Base-by-base conservation (phyloP, 2,329 filamentous ascomycete genomes). In the Madurella fahalii region DNA sequence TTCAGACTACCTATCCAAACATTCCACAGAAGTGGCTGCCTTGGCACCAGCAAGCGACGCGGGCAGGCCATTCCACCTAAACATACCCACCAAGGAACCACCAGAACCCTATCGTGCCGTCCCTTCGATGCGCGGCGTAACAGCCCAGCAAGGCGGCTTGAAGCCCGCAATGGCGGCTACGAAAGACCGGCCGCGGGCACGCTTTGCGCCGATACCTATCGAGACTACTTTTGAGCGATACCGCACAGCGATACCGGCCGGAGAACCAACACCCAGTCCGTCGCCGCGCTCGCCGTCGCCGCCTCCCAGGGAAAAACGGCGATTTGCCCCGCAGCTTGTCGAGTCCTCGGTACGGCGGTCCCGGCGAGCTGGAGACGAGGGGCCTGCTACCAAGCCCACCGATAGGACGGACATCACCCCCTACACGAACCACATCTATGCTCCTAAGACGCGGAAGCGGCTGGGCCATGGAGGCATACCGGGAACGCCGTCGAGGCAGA, bases 311-410 rank as follows among this genome's bases (percentile, higher is more conserved):
- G 65, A 67, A 40, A 72, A 71, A 63, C 76, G 78, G 59, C 73
- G 74, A 56, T 95, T 95, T 68, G 80, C 85, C 31, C 90, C 90
- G 12, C 86, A 93, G 64, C 76, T 95, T 52, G 85, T 95, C 58
- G 90, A 93, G 70, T 92, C 89, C 2, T 87, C 87, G 9, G 64
- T 66, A 4, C 83, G 84, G 63, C 80, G 90, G 50, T 84, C 84
- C 34, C 83, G 87, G 59, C 84, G 84, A 64, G 80, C 80, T 15
- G 84, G 84, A 17, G 86, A 90, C 63, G 70, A 77, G 1, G 78
- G 77, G 5, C 83, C 84, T 17, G 81, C 84, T 31, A 82, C 84
- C 18, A 77, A 77, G 51, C 83, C 81, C 11, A 79, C 80, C 54
- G 84, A 89, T 71, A 89, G 86, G 72, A 90, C 87, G 37, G 86